Conservation (phyloP, 2,329 filamentous ascomycete species). For the Aspergillus sp. region DNA sequence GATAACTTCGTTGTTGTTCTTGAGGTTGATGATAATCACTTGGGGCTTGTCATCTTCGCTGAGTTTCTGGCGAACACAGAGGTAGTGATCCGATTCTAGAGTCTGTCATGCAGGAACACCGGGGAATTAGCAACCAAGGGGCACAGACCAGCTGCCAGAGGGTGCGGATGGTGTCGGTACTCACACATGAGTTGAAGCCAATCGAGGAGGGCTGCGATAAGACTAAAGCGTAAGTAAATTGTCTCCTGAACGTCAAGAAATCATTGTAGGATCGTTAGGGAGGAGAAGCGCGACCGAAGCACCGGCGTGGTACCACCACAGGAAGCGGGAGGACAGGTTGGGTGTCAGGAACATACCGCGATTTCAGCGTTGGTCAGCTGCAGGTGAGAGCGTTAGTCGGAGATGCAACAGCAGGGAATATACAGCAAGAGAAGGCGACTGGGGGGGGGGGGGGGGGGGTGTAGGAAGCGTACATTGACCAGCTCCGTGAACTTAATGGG, state of each 20-base stretch:
- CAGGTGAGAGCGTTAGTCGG: conserved; percentile 28
- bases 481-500: conserved; percentile 93
- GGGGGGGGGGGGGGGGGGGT: conserved; percentile 31
- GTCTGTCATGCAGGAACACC: conserved; percentile 53
- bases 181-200: conserved; percentile 81
- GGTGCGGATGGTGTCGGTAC: conserved; percentile 26
- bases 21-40: conserved; percentile 95
- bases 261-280: neutral
- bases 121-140: conserved; percentile 12
- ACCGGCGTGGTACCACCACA: conserved; percentile 10
- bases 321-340: neutral
- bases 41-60: conserved; percentile 76
- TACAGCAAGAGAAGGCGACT: conserved; percentile 30
- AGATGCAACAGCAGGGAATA: neutral
- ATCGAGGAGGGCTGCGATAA: conserved; percentile 58
- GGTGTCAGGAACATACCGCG: conserved; percentile 40
- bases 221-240: conserved; percentile 19
- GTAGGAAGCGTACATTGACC: conserved; percentile 55
- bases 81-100: conserved; percentile 92
- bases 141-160: neutral
- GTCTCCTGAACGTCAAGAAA: neutral
- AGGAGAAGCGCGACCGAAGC: conserved; percentile 8
- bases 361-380: conserved; percentile 50
- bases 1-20: conserved; percentile 93
- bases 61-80: conserved; percentile 94